Evolutionary conservation across 1,139 yeast genomes (phyloP).

Genomic region (Diutina sp.): DNA sequence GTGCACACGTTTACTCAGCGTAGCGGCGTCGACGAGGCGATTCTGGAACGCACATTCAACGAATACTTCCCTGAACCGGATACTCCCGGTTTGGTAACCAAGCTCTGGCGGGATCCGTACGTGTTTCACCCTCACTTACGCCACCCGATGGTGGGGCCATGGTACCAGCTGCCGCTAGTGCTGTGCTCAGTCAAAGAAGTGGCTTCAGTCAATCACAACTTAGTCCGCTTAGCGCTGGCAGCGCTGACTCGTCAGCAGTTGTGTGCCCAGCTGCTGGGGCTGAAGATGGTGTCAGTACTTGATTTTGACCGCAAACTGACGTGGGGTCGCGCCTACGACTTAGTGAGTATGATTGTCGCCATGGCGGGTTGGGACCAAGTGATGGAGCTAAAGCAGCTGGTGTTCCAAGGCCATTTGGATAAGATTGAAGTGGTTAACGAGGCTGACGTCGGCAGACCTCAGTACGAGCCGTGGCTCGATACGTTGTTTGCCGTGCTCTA

Average conservation of each 20-base stretch:
- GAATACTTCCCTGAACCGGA: background rate
- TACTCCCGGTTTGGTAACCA: background rate
- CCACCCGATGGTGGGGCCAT: constrained; percentile 25
- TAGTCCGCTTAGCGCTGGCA: constrained; percentile 20
- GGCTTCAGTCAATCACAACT: constrained; percentile 22
- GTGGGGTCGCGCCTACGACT: constrained; percentile 32
- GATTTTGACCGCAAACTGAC: constrained; percentile 25
- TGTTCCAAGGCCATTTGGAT: constrained; percentile 7
- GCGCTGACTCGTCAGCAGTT: constrained; percentile 14
- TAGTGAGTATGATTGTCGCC: constrained; percentile 25
- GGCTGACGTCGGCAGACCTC: background rate
- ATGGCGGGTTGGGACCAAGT: constrained; percentile 27
- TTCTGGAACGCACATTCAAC: background rate
- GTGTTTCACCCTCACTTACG: constrained; percentile 11
- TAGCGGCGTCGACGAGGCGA: background rate
- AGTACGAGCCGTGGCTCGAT: constrained; percentile 28
- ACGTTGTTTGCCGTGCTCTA: constrained; percentile 24
- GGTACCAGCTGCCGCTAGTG: constrained; percentile 24
- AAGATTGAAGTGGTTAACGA: background rate
- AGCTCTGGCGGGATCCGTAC: constrained; percentile 22
- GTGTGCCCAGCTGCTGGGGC: constrained; percentile 22
- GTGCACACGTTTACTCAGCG: background rate
- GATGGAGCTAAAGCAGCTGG: constrained; percentile 13
- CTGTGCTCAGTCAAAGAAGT: constrained; percentile 21
- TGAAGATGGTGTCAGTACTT: constrained; percentile 15